A percentile compares a stretch with the other conserved stretches of the same genome.
Conservation (phyloP, 1,139 yeast genomes). For the Pichia kudriavzevii region DNA sequence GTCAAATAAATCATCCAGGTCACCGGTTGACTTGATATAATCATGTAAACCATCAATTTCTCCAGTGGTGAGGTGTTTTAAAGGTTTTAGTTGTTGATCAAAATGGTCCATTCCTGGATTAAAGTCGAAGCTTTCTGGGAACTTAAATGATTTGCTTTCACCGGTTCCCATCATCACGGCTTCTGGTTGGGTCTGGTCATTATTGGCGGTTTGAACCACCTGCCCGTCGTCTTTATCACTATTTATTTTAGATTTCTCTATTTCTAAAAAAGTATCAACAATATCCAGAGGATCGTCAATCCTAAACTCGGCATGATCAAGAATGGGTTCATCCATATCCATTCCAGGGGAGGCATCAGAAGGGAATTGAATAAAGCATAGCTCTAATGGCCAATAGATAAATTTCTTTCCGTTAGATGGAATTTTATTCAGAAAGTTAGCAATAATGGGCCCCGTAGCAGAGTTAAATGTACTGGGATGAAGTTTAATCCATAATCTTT, state of each 20-base stretch:
- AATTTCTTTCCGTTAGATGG: constrained; percentile 46
- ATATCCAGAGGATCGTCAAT: constrained; percentile 23
- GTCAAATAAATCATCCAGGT: constrained; percentile 11
- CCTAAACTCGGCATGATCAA: too few relatives aligned
- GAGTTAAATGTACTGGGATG: constrained; percentile 62
- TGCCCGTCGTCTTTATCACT: constrained; percentile 9
- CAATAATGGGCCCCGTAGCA: constrained; percentile 57
- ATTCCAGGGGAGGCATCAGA: constrained; percentile 11
- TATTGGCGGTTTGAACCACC: not conserved
- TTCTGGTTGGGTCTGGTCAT: not conserved
- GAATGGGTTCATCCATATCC: constrained; percentile 1
- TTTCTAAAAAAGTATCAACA: constrained; percentile 13
- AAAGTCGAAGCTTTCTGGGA: constrained; percentile 12
- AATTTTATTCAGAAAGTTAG: constrained; percentile 36
- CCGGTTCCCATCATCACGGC: not conserved
- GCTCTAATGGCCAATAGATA: constrained; percentile 63
- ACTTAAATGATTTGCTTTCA: constrained; percentile 9
- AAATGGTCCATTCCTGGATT: constrained; percentile 11
- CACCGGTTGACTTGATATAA: constrained; percentile 6
- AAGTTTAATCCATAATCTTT: constrained; percentile 50
- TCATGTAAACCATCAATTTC: constrained; percentile 7
- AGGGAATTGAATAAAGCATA: constrained; percentile 52
- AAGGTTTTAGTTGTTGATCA: constrained; percentile 10
- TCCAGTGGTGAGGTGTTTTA: constrained; percentile 2
- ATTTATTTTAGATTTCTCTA: constrained; percentile 19